Evolutionary conservation across 345 rosid genomes (phyloP), one percentile per base, ranked within the genome.

Genomic region (Eucalyptus shirleyi): DNA sequence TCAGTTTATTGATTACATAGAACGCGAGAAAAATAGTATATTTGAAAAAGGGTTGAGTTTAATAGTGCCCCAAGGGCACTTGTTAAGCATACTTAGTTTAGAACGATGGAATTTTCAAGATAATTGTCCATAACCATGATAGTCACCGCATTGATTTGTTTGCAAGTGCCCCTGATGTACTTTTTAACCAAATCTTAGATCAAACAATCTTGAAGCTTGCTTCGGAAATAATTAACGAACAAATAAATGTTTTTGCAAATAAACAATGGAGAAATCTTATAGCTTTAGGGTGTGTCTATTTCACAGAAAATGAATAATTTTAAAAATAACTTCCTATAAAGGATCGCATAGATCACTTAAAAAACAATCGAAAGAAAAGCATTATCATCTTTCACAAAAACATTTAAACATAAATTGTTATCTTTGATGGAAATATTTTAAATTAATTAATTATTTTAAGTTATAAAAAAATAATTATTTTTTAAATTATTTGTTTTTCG

Each of bases 391-490:
- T 72, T 6, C 1, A 72, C 8, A 18, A 72, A 72, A 9, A 72
- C 12, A 8, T 16, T 32, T 69, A 69, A 69, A 65, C 9, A 15
- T 7, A n/a, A 7, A 65, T 65, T 21, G 0, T 69, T 69, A 34
- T 69, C 2, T 7, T 3, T 18, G 5, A 69, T 17, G 7, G 6
- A 32, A 32, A 37, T 72, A 11, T 19, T 72, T 37, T 40, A 37
- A 72, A 37, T 37, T 37, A 12, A 34, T 16, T 60, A 60, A 26
- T 28, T 60, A 60, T 12, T 65, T 72, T 18, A n/a, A n/a, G n/a
- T n/a, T n/a, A n/a, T 3, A 72, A 10, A 2, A 6, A 1, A 32
- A 3, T 32, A 4, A n/a, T n/a, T n/a, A n/a, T n/a, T 2, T 67
- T 19, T 5, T 0, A 19, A 8, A 32, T 21, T 23, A 21, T 11